phyloP scores from a whole-genome alignment of 2,329 filamentous ascomycete genomes.

The Paramyrothecium sp. region DNA sequence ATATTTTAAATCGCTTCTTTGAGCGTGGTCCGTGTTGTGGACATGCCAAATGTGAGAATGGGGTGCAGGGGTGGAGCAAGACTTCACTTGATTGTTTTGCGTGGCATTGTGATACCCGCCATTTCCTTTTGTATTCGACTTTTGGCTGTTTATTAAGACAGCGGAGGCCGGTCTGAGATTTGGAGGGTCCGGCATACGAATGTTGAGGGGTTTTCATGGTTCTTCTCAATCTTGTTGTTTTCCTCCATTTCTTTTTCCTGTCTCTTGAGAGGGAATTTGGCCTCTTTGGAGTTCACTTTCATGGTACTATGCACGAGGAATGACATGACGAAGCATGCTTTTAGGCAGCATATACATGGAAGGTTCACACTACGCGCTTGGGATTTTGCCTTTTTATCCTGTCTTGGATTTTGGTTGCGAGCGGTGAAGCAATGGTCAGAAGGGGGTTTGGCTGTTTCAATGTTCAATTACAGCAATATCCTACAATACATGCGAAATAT shows the following conservation, averaged over 20 bases:
- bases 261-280: not conserved
- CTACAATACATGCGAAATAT: too few relatives aligned
- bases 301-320: not conserved
- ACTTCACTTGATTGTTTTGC: conserved; percentile 15
- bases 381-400: too few relatives aligned
- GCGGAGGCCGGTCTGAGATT: not conserved
- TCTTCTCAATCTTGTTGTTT: not conserved
- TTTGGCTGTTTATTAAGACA: not conserved
- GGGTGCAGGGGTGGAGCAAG: conserved; percentile 6
- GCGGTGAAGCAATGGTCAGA: too few relatives aligned
- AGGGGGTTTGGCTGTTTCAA: too few relatives aligned
- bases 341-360: not conserved
- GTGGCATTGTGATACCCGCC: conserved; percentile 24
- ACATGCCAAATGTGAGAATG: conserved; percentile 9
- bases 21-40: not conserved
- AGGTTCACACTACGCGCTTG: not conserved
- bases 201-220: not conserved
- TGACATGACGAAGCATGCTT: not conserved
- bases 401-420: too few relatives aligned
- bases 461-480: too few relatives aligned
- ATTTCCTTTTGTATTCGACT: conserved; percentile 5
- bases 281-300: not conserved
- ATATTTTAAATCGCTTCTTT: conserved; percentile 7
- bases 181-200: not conserved
- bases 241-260: not conserved